phyloP scores from a whole-genome alignment of 1,284 basidiomycete species.

The Mycosarcoma maydis region DNA sequence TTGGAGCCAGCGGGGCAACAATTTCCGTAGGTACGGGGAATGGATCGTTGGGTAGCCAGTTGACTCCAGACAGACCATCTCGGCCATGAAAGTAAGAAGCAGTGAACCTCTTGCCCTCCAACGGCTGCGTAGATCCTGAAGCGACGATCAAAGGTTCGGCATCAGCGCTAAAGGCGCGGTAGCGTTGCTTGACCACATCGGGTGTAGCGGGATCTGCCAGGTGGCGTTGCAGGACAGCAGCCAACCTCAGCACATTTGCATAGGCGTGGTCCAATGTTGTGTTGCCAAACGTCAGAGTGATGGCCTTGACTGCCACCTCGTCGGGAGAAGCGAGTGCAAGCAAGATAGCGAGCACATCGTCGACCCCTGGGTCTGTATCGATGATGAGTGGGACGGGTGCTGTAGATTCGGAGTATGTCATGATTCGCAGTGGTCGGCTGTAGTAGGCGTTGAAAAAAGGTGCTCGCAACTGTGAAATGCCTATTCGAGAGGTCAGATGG shows the following conservation, averaged over 20 bases:
- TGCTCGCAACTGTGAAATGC: no score
- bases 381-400: conserved; percentile 39
- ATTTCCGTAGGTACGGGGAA: conserved; percentile 42
- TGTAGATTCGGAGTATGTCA: conserved; percentile 3
- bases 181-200: conserved; percentile 66
- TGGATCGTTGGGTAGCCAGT: conserved; percentile 52
- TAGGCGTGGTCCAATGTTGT: conserved; percentile 67
- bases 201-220: conserved; percentile 72
- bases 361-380: conserved; percentile 75
- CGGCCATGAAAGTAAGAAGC: conserved; percentile 78
- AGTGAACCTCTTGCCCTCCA: conserved; percentile 79
- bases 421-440: no score
- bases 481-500: no score
- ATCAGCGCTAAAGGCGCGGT: conserved; percentile 18
- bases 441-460: no score
- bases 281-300: conserved; percentile 74
- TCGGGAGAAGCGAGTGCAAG: conserved; percentile 59
- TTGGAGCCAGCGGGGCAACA: conserved; percentile 66
- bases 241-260: conserved; percentile 72
- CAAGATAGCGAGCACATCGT: conserved; percentile 81
- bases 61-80: conserved; percentile 60
- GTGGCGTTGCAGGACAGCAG: conserved; percentile 77
- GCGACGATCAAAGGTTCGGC: conserved; percentile 43
- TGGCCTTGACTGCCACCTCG: conserved; percentile 69
- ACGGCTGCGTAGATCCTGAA: conserved; percentile 70